Base-by-base conservation (phyloP, 192 early-diverging fungal species). In the Coemansia sp. region DNA sequence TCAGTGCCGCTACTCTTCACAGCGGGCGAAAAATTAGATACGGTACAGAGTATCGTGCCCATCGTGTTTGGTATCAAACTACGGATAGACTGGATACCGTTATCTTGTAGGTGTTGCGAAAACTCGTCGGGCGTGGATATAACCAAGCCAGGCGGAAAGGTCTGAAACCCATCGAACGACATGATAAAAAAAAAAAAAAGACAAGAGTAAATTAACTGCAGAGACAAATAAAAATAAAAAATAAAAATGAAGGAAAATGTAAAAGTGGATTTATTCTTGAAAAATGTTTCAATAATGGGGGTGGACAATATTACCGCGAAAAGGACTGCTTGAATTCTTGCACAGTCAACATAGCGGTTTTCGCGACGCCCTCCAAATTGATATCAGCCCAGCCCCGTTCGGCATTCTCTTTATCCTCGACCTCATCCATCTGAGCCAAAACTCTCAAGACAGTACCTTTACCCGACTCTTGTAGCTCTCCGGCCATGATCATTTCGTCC, bases 401-500 rank as follows among this genome's bases (percentile, higher is more conserved):
- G 16, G 89, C 86, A 64, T 89, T 91, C 38, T 94, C 93, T n/a
- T 80, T 69, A 11, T 88, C 89, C 70, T 92, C 92, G 26, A 87
- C 86, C 64, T 87, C 85, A 66, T 94, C 93, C 78, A 91, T 89
- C 68, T 93, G 90, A 9, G 87, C 84, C 42, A 94, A 85, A 6
- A 87, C 90, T 19, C 87, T 82, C 59, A 93, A 69, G 3, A 91
- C 89, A 2, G 89, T 86, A 65, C 89, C 90, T 77, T 97, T 98
- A 68, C 95, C 96, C 0, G 93, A 89, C 69, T 99, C 97, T 79
- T 96, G 94, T 77, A 98, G 76, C 82, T 99, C 97, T 17, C 95
- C 91, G 6, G 95, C 94, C 72, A 94, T 90, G 26, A 97, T 69
- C 70, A 95, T 80, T 70, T 95, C 94, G 72, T 95, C 96, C 63